Percentiles rank a stretch among this genome's conserved stretches.
phyloP scores from a whole-genome alignment of 73 alveolate species.

The Paramecium caudatum region DNA sequence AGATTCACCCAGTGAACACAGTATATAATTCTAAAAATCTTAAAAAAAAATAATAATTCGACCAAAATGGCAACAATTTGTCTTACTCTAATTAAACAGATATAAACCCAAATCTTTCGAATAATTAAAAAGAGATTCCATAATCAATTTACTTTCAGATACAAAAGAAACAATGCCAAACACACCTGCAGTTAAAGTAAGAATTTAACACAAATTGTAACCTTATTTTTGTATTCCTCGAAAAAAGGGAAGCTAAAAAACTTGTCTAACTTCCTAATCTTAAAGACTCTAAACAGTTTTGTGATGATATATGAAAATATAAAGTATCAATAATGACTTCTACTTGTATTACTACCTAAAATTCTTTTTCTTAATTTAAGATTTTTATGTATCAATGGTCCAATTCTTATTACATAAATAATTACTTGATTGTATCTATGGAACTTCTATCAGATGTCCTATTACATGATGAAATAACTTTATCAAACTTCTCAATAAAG shows the following conservation, averaged over 20 bases:
- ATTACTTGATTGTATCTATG: neutral
- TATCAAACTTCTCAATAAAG: constrained; percentile 15
- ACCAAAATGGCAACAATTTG: constrained; percentile 1
- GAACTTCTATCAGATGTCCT: constrained; percentile 5
- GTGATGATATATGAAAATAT: neutral
- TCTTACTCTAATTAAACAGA: constrained; percentile 20
- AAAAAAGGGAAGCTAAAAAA: constrained; percentile 24
- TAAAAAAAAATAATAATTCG: neutral
- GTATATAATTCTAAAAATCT: neutral
- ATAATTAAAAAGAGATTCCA: constrained; percentile 15
- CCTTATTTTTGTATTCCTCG: constrained; percentile 8
- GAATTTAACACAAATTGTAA: neutral
- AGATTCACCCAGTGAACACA: constrained; percentile 41
- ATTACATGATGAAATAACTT: neutral
- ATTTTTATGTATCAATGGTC: neutral
- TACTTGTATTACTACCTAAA: constrained; percentile 15
- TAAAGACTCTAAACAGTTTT: constrained; percentile 17
- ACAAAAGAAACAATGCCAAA: neutral
- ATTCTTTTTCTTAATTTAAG: neutral
- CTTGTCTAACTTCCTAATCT: neutral
- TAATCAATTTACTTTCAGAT: constrained; percentile 21
- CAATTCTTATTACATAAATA: too few species aligned
- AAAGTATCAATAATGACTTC: constrained; percentile 47
- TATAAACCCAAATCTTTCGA: constrained; percentile 18
- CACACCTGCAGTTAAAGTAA: constrained; percentile 8